These are phyloP conservation scores for Parachaetomium inaequale DNA, from an alignment of 495 filamentous ascomycete genomes.

Conservation along the genomic window DNA sequence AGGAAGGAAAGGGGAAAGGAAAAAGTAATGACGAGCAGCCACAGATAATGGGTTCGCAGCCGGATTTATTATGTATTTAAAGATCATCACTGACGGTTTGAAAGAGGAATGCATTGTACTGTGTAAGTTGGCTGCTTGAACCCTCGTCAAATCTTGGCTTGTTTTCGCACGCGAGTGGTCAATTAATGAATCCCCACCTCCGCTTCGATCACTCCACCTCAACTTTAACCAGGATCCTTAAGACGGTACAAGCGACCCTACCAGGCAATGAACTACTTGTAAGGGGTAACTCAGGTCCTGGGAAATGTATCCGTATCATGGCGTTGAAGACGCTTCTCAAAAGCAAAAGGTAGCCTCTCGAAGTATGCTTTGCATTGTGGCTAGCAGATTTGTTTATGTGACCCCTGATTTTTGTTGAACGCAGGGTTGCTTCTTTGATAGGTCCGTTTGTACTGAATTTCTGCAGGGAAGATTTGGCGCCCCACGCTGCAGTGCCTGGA, in stretches of 20 bases:
- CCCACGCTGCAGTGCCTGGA: not conserved
- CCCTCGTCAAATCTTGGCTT: not conserved
- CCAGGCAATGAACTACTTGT: not conserved
- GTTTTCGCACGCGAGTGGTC: slow-evolving; percentile 19
- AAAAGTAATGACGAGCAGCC: too few relatives aligned
- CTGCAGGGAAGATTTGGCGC: slow-evolving; percentile 12
- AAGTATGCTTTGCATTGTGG: too few relatives aligned
- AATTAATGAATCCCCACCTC: not conserved
- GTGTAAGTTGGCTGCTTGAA: not conserved
- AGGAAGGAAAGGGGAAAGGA: too few relatives aligned
- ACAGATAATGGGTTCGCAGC: too few relatives aligned
- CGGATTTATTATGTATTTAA: too few relatives aligned
- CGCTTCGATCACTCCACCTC: not conserved
- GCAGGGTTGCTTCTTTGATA: not conserved
- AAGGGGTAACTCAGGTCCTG: not conserved
- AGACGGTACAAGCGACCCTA: not conserved
- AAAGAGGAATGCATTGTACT: not conserved
- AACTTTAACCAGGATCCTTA: not conserved
- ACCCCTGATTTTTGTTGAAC: not conserved
- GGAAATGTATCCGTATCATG: too few relatives aligned
- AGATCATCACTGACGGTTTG: not conserved
- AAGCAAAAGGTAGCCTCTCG: too few relatives aligned
- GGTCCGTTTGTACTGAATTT: not conserved
- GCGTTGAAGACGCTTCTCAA: too few relatives aligned
- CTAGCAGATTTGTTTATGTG: not conserved